A percentile compares a stretch with the other conserved stretches of the same genome.
Evolutionary conservation across 2,329 filamentous ascomycete genomes (phyloP).

Genomic region (Elsinoe australis): DNA sequence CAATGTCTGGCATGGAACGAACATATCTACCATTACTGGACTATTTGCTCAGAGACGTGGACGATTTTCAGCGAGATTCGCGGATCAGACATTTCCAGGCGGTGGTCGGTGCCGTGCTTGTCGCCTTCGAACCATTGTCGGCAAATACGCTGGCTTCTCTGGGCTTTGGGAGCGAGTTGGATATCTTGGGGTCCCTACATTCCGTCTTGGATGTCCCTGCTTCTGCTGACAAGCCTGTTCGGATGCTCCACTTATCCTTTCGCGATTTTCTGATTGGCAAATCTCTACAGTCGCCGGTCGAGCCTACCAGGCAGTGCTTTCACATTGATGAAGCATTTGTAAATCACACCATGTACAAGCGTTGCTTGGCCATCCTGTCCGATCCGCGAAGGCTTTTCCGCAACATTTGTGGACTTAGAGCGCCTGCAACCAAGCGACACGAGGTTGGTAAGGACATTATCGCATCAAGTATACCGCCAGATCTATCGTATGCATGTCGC

Average conservation of each 20-base stretch:
- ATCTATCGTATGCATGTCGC: slow-evolving; percentile 11
- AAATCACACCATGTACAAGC: slow-evolving; percentile 22
- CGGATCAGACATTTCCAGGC: slow-evolving; percentile 20
- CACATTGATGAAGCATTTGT: too few species aligned
- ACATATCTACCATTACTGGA: slow-evolving; percentile 21
- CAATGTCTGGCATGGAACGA: slow-evolving; percentile 22
- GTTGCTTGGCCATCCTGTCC: slow-evolving; percentile 34
- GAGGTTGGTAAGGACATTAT: slow-evolving; percentile 26
- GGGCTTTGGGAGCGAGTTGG: slow-evolving; percentile 15
- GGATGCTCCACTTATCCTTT: slow-evolving; percentile 21
- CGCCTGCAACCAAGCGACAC: slow-evolving; percentile 15
- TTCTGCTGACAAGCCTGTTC: slow-evolving; percentile 28
- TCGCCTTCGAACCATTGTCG: slow-evolving; percentile 17
- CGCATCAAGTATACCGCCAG: neutral
- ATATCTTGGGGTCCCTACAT: neutral
- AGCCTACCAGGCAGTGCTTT: too few species aligned
- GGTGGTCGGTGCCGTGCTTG: slow-evolving; percentile 11
- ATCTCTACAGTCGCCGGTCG: slow-evolving; percentile 19
- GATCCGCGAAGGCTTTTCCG: slow-evolving; percentile 24
- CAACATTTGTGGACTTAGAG: neutral
- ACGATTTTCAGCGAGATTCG: slow-evolving; percentile 24
- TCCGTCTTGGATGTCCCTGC: neutral
- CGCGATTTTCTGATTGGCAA: slow-evolving; percentile 26
- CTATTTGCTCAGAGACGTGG: neutral
- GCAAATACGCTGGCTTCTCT: slow-evolving; percentile 23